Base-by-base conservation (phyloP, 176 grass and related monocot species). In the Olyra latifolia region DNA sequence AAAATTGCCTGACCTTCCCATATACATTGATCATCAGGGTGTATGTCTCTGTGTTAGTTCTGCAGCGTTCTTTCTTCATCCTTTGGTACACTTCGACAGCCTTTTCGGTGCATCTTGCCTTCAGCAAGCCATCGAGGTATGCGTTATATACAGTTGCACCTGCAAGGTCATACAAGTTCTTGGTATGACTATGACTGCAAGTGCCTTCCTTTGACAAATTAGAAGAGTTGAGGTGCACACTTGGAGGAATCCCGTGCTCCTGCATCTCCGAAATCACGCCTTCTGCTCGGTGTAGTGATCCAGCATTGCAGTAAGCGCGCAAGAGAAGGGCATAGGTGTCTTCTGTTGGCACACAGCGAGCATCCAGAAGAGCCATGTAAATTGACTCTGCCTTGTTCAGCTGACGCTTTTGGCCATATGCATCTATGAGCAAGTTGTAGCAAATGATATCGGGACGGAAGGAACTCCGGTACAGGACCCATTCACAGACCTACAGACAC, bases 11-110 rank as follows among this genome's bases (percentile, higher is more conserved):
- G 40, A 94, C 95, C 92, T 92, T 98, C 12, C 95, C 95, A 44
- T 90, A 98, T 4, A 98, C 60, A 72, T 98, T 98, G 79, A 98
- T 94, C 89, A 98, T 92, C 62, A 94, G 81, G 38, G 92, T 98
- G 61, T 94, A 98, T 0, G 95, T 98, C 78, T 98, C 92, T 0
- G 87, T 87, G 45, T 89, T 94, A 23, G 95, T 85, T 80, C 77
- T 82, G 83, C 95, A 98, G 10, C 64, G 55, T 23, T 94, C 92
- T 57, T 78, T 82, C 75, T 94, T 92, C 95, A 98, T 94, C 81
- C 89, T 94, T 53, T 85, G 83, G 47, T 94, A 98, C 44, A 94
- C 89, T 45, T 98, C 89, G 11, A 98, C 80, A 6, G 92, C 95
- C 85, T 90, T 98, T 25, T 88, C 82, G 5, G 83, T 80, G 60